These are phyloP conservation scores for Botrytis cinerea DNA, from an alignment of 2,329 filamentous ascomycete genomes.

Conservation along the genomic window DNA sequence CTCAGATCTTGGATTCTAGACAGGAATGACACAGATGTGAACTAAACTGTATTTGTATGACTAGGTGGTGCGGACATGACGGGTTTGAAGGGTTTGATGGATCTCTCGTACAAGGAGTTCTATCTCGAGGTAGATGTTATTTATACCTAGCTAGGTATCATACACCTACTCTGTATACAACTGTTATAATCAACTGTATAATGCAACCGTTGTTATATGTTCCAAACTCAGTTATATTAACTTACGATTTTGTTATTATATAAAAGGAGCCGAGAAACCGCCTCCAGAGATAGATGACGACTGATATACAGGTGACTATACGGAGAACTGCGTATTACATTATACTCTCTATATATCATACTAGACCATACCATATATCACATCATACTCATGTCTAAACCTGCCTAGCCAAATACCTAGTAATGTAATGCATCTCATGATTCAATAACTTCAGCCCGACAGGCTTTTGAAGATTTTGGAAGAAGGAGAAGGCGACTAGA, in stretches of 20 bases:
- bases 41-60: background rate
- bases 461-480: too few species aligned
- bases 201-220: background rate
- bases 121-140: background rate
- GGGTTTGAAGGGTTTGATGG: background rate
- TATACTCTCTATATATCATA: background rate
- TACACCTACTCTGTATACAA: background rate
- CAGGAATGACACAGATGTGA: background rate
- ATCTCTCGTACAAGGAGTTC: background rate
- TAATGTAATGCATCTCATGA: background rate
- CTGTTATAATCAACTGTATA: background rate
- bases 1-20: slow-evolving; percentile 10
- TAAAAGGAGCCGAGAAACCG: background rate
- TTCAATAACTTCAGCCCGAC: background rate
- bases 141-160: background rate
- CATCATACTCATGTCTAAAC: too few species aligned
- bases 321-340: background rate
- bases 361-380: too few species aligned
- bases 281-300: background rate
- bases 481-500: background rate
- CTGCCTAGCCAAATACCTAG: background rate
- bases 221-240: background rate
- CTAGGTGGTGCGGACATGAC: background rate
- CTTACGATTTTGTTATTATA: background rate
- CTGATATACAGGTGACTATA: background rate